Base-by-base conservation (phyloP, 306 rosid species). In the Quercus variabilis region DNA sequence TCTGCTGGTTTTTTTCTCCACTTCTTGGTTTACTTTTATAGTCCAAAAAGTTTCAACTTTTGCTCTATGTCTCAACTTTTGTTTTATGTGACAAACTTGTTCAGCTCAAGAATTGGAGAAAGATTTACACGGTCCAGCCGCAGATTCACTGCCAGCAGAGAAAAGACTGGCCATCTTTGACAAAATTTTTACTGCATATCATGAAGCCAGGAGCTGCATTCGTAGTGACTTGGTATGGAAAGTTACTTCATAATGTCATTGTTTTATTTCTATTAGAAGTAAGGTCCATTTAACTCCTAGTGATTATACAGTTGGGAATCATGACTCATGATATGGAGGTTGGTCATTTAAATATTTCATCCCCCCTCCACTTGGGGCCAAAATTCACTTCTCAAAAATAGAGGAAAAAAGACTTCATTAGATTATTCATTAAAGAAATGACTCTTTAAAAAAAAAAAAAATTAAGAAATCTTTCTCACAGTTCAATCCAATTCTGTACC, bases 151-250 rank as follows among this genome's bases (percentile, higher is more conserved):
- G n/a, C n/a, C n/a, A n/a, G n/a, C n/a, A n/a, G n/a, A n/a, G n/a
- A n/a, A n/a, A n/a, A n/a, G n/a, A n/a, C n/a, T n/a, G n/a, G 84
- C 84, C 71, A 87, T 88, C 73, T 95, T 90, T 88, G 99, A 95
- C 91, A 95, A 95, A 86, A 83, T 95, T 41, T 95, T 93, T 83
- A 82, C 98, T 19, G 99, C 99, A 21, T 95, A 94, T 82, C 97
- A 90, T 82, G 98, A 95, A 71, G 97, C 99, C 76, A 90, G 98
- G 86, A 91, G 96, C 81, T 87, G 76, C 75, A 95, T 95, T 86
- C 99, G 99, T 76, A 87, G 84, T 89, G 99, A 95, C 82, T 86
- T 95, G 99, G 99, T 95, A 87, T 74, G 88, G 83, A 75, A 75
- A 74, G 41, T 79, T 85, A 77, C 79, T 84, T 79, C n/a, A 63